Conservation (phyloP, 2,329 filamentous ascomycete genomes). For the Chaetoscypha palmicola region DNA sequence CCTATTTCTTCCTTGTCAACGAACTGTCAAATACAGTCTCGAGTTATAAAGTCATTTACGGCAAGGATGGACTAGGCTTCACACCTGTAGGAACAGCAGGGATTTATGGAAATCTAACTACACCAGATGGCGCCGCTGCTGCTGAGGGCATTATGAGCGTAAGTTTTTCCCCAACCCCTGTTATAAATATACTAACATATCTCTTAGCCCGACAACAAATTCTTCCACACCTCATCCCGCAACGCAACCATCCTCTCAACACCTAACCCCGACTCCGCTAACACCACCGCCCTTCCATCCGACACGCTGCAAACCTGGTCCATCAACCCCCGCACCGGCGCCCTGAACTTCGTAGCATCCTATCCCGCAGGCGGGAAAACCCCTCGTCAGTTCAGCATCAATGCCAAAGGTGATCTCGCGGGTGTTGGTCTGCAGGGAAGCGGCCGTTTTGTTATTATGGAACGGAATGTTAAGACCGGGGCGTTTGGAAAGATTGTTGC, state of each 20-base stretch:
- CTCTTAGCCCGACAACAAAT: conserved; percentile 49
- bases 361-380: conserved; percentile 38
- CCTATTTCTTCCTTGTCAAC: conserved; percentile 36
- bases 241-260: conserved; percentile 49
- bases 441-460: conserved; percentile 35
- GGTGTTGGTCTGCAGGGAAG: conserved; percentile 40
- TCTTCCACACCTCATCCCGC: conserved; percentile 62
- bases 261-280: conserved; percentile 38
- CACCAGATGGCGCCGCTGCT: conserved; percentile 39
- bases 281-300: conserved; percentile 43
- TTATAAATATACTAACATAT: conserved; percentile 6
- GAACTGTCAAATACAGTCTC: conserved; percentile 41
- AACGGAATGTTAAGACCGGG: conserved; percentile 36
- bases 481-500: conserved; percentile 32
- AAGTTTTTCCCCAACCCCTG: conserved; percentile 28
- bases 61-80: conserved; percentile 37
- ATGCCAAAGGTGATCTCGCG: conserved; percentile 37
- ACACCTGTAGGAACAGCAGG: conserved; percentile 40
- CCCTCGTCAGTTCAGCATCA: conserved; percentile 43
- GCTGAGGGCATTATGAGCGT: conserved; percentile 54
- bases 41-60: conserved; percentile 50
- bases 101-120: conserved; percentile 39
- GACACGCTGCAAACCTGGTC: conserved; percentile 59
- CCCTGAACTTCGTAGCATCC: conserved; percentile 36
- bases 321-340: conserved; percentile 42